Conservation (phyloP, 345 rosid species). For the Rubroshorea leprosula region DNA sequence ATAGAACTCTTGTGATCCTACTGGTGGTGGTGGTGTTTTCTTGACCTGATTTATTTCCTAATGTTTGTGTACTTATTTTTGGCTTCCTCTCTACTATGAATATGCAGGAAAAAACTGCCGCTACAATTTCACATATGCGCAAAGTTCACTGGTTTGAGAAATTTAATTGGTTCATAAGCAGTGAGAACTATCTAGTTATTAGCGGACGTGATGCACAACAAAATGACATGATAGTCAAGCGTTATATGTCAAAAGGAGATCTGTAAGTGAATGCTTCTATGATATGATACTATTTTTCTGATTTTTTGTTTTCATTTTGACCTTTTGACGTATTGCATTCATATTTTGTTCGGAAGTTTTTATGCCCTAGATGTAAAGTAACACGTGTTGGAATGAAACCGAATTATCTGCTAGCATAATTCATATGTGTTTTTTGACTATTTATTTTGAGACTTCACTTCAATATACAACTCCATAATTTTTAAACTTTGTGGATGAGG, state of each 20-base stretch:
- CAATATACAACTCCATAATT: not conserved
- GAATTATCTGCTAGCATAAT: not conserved
- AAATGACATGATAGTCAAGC: slow-evolving; percentile 97
- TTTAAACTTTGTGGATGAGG: not conserved
- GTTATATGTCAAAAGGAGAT: slow-evolving; percentile 97
- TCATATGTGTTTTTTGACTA: no score
- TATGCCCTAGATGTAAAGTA: not conserved
- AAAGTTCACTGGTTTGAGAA: slow-evolving; percentile 99
- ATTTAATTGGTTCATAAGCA: slow-evolving; percentile 96
- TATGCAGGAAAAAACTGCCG: slow-evolving; percentile 78
- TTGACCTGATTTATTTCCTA: not conserved
- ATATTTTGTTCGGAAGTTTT: not conserved
- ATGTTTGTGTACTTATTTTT: not conserved
- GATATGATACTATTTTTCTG: not conserved
- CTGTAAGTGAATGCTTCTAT: slow-evolving; percentile 45
- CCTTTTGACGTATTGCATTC: slow-evolving; percentile 6
- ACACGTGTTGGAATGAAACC: not conserved
- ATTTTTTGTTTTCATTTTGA: not conserved
- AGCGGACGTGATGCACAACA: slow-evolving; percentile 99
- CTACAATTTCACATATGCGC: slow-evolving; percentile 87
- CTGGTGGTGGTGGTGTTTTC: no score
- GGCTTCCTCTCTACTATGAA: not conserved
- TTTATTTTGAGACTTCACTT: not conserved
- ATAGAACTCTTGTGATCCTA: no score
- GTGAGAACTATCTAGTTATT: slow-evolving; percentile 85